phyloP scores from a whole-genome alignment of 768 basidiomycete genomes.

The Lactarius indigo region DNA sequence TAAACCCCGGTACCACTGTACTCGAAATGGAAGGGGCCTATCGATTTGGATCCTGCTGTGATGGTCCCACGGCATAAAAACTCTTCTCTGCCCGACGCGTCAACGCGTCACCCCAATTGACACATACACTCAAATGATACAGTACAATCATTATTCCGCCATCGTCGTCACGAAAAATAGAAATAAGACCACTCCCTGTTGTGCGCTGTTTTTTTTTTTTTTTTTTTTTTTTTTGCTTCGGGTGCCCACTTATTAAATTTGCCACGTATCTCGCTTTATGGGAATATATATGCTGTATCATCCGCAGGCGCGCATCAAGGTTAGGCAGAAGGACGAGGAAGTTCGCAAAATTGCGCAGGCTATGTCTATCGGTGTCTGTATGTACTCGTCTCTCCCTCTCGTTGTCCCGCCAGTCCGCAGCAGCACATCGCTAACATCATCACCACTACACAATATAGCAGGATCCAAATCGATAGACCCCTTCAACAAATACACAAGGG shows the following conservation, averaged over 20 bases:
- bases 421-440: not conserved
- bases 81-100: not conserved
- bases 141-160: too few species aligned
- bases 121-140: not conserved
- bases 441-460: slow-evolving; percentile 37
- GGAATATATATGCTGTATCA: not conserved
- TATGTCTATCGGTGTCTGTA: slow-evolving; percentile 94
- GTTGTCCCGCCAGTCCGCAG: not conserved
- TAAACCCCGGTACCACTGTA: too few species aligned
- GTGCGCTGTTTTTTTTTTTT: too few species aligned
- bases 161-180: slow-evolving; percentile 69
- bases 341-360: slow-evolving; percentile 98
- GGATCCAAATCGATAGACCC: too few species aligned
- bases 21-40: too few species aligned
- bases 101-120: not conserved
- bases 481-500: too few species aligned
- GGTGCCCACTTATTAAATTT: not conserved
- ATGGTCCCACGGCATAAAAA: too few species aligned
- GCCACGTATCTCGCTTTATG: not conserved
- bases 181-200: slow-evolving; percentile 89
- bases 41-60: too few species aligned
- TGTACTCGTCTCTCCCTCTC: slow-evolving; percentile 33
- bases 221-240: not conserved
- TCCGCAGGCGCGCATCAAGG: slow-evolving; percentile 90
- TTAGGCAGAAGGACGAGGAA: slow-evolving; percentile 99